phyloP scores from a whole-genome alignment of 345 rosid genomes.

The Ricinus communis region DNA sequence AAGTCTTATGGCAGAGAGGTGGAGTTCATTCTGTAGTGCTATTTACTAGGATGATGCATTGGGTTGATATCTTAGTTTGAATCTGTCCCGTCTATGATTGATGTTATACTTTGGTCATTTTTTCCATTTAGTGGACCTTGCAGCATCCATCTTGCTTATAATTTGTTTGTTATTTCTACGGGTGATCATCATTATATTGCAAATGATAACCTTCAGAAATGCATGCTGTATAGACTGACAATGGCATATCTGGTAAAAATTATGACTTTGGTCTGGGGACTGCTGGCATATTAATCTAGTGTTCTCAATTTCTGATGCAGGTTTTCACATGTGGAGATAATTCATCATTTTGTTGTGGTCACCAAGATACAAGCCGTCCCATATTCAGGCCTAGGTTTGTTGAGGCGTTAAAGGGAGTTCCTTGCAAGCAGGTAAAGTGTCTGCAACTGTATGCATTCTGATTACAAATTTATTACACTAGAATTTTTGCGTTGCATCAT shows the following conservation, averaged over 20 bases:
- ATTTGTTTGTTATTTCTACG: background rate
- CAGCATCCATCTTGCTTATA: background rate
- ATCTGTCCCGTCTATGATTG: background rate
- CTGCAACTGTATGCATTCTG: constrained; percentile 3
- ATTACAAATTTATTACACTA: background rate
- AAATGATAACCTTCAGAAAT: background rate
- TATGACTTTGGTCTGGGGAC: background rate
- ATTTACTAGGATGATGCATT: too few species aligned
- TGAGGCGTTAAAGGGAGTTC: constrained; percentile 73
- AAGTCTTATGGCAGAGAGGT: background rate
- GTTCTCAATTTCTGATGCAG: constrained; percentile 36
- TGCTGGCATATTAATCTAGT: background rate
- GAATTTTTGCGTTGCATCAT: background rate
- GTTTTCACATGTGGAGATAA: constrained; percentile 96
- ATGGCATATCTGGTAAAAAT: background rate
- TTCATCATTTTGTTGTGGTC: constrained; percentile 89
- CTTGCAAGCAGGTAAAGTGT: constrained; percentile 73
- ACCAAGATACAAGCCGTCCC: constrained; percentile 67
- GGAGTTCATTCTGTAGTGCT: background rate
- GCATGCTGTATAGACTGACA: background rate
- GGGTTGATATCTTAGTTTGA: background rate
- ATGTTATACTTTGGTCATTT: background rate
- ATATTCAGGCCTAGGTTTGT: constrained; percentile 84
- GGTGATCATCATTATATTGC: background rate
- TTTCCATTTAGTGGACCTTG: background rate